phyloP scores from a whole-genome alignment of 2,329 filamentous ascomycete species.

The Nemania abortiva region DNA sequence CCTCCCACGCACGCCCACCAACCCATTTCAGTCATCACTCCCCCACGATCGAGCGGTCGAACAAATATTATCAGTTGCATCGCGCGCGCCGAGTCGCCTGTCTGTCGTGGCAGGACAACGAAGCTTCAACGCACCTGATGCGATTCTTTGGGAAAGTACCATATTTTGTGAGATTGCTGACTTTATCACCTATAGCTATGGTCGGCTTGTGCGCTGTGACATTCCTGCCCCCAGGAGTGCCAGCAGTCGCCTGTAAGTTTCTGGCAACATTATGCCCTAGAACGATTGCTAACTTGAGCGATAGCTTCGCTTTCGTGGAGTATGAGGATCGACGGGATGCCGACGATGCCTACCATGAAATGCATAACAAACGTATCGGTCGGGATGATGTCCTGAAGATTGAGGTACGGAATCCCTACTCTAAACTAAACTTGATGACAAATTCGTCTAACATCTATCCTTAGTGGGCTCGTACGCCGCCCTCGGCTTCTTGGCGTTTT shows the following conservation, averaged over 20 bases:
- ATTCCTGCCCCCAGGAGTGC: slow-evolving; percentile 96
- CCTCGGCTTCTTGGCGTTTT: slow-evolving; percentile 98
- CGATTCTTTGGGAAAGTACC: slow-evolving; percentile 50
- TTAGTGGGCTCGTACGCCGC: slow-evolving; percentile 98
- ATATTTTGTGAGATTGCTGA: slow-evolving; percentile 57
- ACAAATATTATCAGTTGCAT: slow-evolving; percentile 50
- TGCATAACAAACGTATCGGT: slow-evolving; percentile 99
- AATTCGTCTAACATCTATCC: slow-evolving; percentile 37
- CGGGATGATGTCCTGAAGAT: slow-evolving; percentile 97
- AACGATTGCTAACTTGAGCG: slow-evolving; percentile 33
- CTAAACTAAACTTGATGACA: slow-evolving; percentile 1
- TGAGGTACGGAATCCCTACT: slow-evolving; percentile 73
- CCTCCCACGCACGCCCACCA: slow-evolving; percentile 50
- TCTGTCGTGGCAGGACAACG: slow-evolving; percentile 51
- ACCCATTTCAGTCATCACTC: slow-evolving; percentile 54
- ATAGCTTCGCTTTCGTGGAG: slow-evolving; percentile 95
- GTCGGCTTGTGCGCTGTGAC: slow-evolving; percentile 96
- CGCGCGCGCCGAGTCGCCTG: slow-evolving; percentile 53
- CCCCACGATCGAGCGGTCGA: slow-evolving; percentile 62
- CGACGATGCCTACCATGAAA: slow-evolving; percentile 99
- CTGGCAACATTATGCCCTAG: background rate
- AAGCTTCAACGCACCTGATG: slow-evolving; percentile 50
- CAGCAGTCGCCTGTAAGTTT: slow-evolving; percentile 90
- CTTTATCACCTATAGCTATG: slow-evolving; percentile 76
- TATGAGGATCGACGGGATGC: slow-evolving; percentile 98